phyloP scores from a whole-genome alignment of 768 basidiomycete species.

The Gymnopilus dilepis region DNA sequence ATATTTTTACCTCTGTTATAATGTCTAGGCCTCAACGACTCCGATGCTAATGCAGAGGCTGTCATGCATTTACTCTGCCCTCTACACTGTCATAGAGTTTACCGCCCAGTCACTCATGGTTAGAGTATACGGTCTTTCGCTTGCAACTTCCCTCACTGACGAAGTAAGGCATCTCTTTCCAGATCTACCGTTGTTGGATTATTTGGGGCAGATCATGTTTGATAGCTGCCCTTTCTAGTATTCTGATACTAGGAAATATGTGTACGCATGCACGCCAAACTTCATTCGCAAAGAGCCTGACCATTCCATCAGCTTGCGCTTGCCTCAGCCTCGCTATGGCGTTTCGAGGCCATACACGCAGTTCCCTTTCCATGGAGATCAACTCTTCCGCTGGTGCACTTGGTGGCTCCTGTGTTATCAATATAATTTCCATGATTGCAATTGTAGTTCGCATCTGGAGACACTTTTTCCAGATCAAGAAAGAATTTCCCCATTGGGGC shows the following conservation, averaged over 20 bases:
- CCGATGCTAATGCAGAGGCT: neutral
- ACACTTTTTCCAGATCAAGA: neutral
- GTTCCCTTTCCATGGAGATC: neutral
- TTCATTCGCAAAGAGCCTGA: neutral
- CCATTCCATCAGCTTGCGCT: neutral
- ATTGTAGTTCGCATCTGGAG: slow-evolving; percentile 6
- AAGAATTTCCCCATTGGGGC: neutral
- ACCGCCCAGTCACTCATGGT: slow-evolving; percentile 4
- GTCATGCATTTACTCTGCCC: neutral
- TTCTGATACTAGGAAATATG: neutral
- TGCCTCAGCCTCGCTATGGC: neutral
- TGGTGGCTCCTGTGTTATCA: neutral
- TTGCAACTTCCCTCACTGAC: neutral
- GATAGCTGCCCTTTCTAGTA: neutral
- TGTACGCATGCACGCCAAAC: neutral
- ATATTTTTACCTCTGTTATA: neutral
- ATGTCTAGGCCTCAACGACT: neutral
- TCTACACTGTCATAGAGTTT: neutral
- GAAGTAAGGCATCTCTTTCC: neutral
- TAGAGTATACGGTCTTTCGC: neutral
- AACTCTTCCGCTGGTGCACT: neutral
- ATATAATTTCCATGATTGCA: neutral
- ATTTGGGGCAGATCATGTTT: neutral
- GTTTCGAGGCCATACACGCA: neutral
- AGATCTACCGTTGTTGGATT: slow-evolving; percentile 10